Evolutionary conservation across 192 early-diverging fungal genomes (phyloP).

Genomic region (Coemansia sp.): DNA sequence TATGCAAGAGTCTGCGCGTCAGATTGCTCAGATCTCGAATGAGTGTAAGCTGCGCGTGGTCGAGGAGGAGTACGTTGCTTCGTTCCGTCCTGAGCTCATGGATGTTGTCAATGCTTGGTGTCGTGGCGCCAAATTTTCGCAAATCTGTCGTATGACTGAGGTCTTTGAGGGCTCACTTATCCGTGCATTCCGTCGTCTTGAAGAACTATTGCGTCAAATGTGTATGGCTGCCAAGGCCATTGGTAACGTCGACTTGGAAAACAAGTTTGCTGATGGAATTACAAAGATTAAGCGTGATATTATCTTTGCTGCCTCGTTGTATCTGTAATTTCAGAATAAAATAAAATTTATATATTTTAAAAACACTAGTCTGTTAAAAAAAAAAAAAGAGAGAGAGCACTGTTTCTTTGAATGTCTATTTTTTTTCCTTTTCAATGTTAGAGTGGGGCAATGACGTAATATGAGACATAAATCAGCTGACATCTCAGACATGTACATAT

Average conservation of each 20-base stretch:
- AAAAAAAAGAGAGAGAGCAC: too few relatives aligned
- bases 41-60: slow-evolving; percentile 87
- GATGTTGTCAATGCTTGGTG: slow-evolving; percentile 93
- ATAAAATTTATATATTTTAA: not conserved
- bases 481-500: too few relatives aligned
- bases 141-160: slow-evolving; percentile 94
- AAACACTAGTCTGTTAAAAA: too few relatives aligned
- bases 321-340: slow-evolving; percentile 59
- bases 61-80: slow-evolving; percentile 85
- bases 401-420: too few relatives aligned
- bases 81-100: slow-evolving; percentile 88
- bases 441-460: too few relatives aligned
- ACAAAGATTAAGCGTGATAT: slow-evolving; percentile 94
- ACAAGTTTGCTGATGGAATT: slow-evolving; percentile 91
- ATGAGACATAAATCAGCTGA: too few relatives aligned
- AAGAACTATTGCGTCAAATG: slow-evolving; percentile 92
- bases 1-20: slow-evolving; percentile 82
- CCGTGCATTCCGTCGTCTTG: slow-evolving; percentile 81
- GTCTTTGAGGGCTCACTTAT: slow-evolving; percentile 95
- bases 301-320: slow-evolving; percentile 94
- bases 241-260: slow-evolving; percentile 90
- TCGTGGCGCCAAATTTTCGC: slow-evolving; percentile 86
- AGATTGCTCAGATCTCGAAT: slow-evolving; percentile 80
- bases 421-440: too few relatives aligned
- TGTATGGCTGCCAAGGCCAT: slow-evolving; percentile 87